Evolutionary conservation across 495 filamentous ascomycete genomes (phyloP).

Genomic region (Xylaria nigripes): DNA sequence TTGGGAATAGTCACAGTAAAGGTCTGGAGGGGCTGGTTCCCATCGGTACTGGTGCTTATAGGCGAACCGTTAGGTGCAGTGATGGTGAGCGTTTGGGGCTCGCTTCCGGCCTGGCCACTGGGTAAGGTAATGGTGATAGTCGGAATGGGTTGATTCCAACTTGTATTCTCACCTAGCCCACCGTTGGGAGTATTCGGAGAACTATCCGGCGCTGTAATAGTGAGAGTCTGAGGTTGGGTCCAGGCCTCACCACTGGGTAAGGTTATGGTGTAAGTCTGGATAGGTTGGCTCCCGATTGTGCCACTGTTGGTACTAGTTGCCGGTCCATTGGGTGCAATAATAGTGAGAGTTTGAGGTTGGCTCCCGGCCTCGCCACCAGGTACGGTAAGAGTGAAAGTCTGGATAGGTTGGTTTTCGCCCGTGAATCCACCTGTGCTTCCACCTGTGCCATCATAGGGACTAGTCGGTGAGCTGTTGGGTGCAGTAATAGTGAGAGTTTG

Average conservation of each 20-base stretch:
- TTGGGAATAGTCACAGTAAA: background rate
- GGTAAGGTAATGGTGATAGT: slow-evolving; percentile 3
- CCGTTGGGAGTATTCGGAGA: too few relatives aligned
- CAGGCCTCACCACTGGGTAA: background rate
- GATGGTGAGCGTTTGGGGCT: slow-evolving; percentile 1
- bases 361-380: background rate
- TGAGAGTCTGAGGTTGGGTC: background rate
- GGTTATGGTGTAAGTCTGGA: slow-evolving; percentile 4
- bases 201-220: background rate
- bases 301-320: slow-evolving; percentile 10
- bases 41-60: background rate
- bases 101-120: background rate
- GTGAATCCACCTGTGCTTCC: background rate
- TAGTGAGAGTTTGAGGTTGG: slow-evolving; percentile 1
- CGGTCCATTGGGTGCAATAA: slow-evolving; percentile 9
- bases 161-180: background rate
- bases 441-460: background rate
- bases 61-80: background rate
- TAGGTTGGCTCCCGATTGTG: background rate
- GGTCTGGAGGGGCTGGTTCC: background rate
- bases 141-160: background rate
- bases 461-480: background rate
- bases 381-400: background rate
- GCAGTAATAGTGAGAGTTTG: slow-evolving; percentile 6
- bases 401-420: background rate